phyloP scores from a whole-genome alignment of 345 rosid species.

The Hypericum perforatum region DNA sequence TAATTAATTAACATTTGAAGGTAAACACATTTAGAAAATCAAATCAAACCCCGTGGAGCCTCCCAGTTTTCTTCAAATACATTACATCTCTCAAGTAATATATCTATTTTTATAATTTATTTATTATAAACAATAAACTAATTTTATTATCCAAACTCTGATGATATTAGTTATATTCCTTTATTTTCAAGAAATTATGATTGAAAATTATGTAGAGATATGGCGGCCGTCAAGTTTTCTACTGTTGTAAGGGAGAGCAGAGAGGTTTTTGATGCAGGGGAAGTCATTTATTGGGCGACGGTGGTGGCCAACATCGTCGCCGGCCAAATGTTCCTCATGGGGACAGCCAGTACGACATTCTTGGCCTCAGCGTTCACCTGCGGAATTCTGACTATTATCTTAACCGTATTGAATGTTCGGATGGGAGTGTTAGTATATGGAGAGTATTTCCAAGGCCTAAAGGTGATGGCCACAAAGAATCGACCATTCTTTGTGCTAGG shows the following conservation, averaged over 20 bases:
- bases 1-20: no score
- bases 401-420: slow-evolving; percentile 62
- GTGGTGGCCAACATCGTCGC: slow-evolving; percentile 37
- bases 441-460: slow-evolving; percentile 62
- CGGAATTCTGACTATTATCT: slow-evolving; percentile 84
- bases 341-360: slow-evolving; percentile 83
- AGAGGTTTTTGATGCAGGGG: slow-evolving; percentile 15
- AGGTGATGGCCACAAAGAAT: slow-evolving; percentile 76
- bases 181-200: no score
- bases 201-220: no score
- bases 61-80: no score
- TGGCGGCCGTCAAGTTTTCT: slow-evolving; percentile 15
- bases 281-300: slow-evolving; percentile 11
- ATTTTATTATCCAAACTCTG: no score
- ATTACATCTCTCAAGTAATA: no score
- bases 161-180: no score
- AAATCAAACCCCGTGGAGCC: no score
- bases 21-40: no score
- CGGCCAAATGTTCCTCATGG: slow-evolving; percentile 87
- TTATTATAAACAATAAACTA: no score
- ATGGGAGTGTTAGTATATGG: slow-evolving; percentile 68
- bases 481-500: slow-evolving; percentile 64
- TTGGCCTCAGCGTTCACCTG: slow-evolving; percentile 77
- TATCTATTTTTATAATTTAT: no score
- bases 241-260: slow-evolving; percentile 18